Evolutionary conservation across 2,329 filamentous ascomycete genomes (phyloP), one percentile per base, ranked within the genome.

Genomic region (Aciculosporium take): DNA sequence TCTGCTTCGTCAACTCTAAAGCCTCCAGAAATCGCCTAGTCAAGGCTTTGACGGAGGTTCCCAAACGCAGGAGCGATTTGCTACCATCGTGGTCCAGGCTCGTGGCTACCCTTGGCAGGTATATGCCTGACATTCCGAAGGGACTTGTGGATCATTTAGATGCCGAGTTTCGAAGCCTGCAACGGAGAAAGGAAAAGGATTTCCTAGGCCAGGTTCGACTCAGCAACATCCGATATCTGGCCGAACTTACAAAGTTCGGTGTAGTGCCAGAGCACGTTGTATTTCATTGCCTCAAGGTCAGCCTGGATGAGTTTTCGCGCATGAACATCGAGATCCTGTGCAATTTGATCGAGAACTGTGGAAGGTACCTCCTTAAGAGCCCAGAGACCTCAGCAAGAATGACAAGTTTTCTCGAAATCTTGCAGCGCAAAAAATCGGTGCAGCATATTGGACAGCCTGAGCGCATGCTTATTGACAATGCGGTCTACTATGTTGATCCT

Each of bases 301-400:
- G 89, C 51, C 66, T 98, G 23, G 91, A 98, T 53, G 91, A 98
- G 55, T 98, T 98, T 56, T 95, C 91, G 2, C 77, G 89, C 46
- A 95, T 95, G 84, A 98, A 98, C 55, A 95, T 98, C 48, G 93
- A 98, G 60, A 95, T 98, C 52, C 89, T 98, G 48, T 93, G 88
- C 54, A 94, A 93, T 54, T 69, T 98, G 23, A 71, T 98, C 18
- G 91, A 98, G 59, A 96, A 96, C 49, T 98, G 93, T 55, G 91
- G 91, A 33, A 79, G 91, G 15, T 98, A 95, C 60, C 68, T 98
- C 18, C 72, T 98, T 44, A 84, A 89, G 38, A 96, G 91, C 51
- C 81, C 86, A 0, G 88, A 96, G 47, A 96, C 93, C 0, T 81
- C 84, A 8, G 89, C 89, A 7, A 79, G 91, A 33, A 98, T 98